Conservation (phyloP, 2,329 filamentous ascomycete species). For the Penicillium sp. region DNA sequence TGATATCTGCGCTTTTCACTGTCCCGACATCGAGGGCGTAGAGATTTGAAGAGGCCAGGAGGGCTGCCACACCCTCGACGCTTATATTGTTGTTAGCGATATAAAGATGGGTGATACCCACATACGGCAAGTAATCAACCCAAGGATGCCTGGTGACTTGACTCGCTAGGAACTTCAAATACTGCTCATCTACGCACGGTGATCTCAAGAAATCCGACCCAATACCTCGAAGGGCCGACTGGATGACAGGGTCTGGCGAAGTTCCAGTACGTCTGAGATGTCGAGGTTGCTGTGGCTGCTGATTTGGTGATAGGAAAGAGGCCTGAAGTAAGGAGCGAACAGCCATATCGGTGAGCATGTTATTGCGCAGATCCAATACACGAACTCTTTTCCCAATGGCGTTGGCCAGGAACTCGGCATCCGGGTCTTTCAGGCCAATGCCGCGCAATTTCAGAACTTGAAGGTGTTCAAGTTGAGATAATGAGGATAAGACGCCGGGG, state of each 20-base stretch:
- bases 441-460: slow-evolving; percentile 59
- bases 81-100: slow-evolving; percentile 58
- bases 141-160: slow-evolving; percentile 54
- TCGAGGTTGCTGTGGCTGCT: not conserved
- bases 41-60: slow-evolving; percentile 53
- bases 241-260: slow-evolving; percentile 10
- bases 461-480: slow-evolving; percentile 51
- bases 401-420: slow-evolving; percentile 53
- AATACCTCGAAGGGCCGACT: slow-evolving; percentile 5
- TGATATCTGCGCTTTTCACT: slow-evolving; percentile 38
- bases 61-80: slow-evolving; percentile 55
- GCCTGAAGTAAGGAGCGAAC: slow-evolving; percentile 53
- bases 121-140: slow-evolving; percentile 55
- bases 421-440: slow-evolving; percentile 54
- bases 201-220: slow-evolving; percentile 27
- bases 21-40: slow-evolving; percentile 58
- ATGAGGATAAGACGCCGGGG: slow-evolving; percentile 47
- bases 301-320: slow-evolving; percentile 44
- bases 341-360: slow-evolving; percentile 57
- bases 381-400: slow-evolving; percentile 55
- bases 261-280: slow-evolving; percentile 1
- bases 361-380: slow-evolving; percentile 58
- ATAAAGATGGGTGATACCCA: slow-evolving; percentile 62
- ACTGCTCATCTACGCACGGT: slow-evolving; percentile 46
- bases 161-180: slow-evolving; percentile 50